phyloP scores from a whole-genome alignment of 2,329 filamentous ascomycete species.

The Diaporthe capsici region DNA sequence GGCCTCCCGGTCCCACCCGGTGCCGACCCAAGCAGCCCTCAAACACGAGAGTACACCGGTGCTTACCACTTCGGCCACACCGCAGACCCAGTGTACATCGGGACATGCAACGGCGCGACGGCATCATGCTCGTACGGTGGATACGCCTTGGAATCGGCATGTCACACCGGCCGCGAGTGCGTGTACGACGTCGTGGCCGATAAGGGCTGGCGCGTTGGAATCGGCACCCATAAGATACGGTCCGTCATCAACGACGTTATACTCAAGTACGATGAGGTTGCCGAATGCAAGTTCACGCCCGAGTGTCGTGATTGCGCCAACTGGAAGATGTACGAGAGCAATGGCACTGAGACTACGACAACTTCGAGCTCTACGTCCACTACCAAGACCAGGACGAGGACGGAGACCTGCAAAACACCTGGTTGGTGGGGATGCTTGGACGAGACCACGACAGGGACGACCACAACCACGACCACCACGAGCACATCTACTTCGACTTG shows the following conservation, averaged over 20 bases:
- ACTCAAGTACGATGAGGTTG: conserved; percentile 84
- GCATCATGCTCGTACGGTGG: conserved; percentile 92
- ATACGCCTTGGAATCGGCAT: conserved; percentile 94
- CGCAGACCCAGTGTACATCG: conserved; percentile 94
- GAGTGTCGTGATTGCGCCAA: conserved; percentile 91
- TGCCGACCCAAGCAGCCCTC: conserved; percentile 77
- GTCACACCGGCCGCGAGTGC: conserved; percentile 90
- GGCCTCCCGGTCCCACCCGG: conserved; percentile 90
- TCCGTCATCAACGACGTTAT: conserved; percentile 91
- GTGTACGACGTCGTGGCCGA: conserved; percentile 93
- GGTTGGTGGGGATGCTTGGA: conserved; percentile 92
- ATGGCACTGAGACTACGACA: conserved; percentile 83
- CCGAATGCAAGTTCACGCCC: conserved; percentile 80
- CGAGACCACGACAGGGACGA: conserved; percentile 68
- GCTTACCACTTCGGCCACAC: conserved; percentile 95
- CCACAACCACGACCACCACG: conserved; percentile 55
- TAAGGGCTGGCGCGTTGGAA: conserved; percentile 91
- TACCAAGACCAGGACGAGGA: conserved; percentile 77
- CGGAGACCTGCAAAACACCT: conserved; percentile 89
- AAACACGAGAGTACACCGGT: conserved; percentile 80
- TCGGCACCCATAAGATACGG: conserved; percentile 92
- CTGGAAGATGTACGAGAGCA: conserved; percentile 97
- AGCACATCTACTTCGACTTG: conserved; percentile 65
- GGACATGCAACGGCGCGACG: conserved; percentile 90
- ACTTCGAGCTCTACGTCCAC: conserved; percentile 70